Base-by-base conservation (phyloP, 306 rosid genomes). In the Trifolium dubium region DNA sequence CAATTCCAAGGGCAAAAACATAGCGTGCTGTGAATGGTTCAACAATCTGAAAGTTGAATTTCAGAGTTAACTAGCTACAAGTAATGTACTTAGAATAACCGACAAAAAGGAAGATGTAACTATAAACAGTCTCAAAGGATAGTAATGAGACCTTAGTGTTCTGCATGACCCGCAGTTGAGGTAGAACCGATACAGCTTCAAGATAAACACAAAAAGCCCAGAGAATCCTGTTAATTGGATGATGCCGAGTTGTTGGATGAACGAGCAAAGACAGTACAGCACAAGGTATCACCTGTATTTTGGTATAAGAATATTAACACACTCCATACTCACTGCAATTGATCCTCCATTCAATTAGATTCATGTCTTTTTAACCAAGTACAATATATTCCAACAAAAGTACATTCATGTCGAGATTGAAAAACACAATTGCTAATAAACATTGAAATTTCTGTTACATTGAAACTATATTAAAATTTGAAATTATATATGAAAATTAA, bases 161-260 rank as follows among this genome's bases (percentile, higher is more conserved):
- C 81, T 91, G 92, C 93, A 91, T 91, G 83, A 88, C 87, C 14
- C 89, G 86, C 46, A 91, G 79, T 78, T 88, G 92, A 66, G 97
- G 97, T 29, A 91, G 86, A 17, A 91, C 93, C 14, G 93, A 91
- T 13, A 88, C 88, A 59, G 97, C 93, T 87, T 91, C 97, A 70
- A 91, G 93, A 82, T 88, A 91, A 78, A 91, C 97, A 82, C 92
- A 90, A 72, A 90, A 88, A 23, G 92, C 90, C 96, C 96, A 88
- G 53, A 79, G 72, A 79, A 88, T 83, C 83, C 91, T 81, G 81
- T 86, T 90, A 12, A 88, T 3, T 8, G 67, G 13, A 61, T 82
- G 78, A 85, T 90, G 93, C 34, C 50, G 78, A 13, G 96, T 90
- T 3, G 91, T 41, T 34, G 96, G 96, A 80, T 90, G 96, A 68